Percentiles rank a stretch among this genome's conserved stretches.
Conservation (phyloP, 2,329 filamentous ascomycete genomes). For the Aureobasidium sp. region DNA sequence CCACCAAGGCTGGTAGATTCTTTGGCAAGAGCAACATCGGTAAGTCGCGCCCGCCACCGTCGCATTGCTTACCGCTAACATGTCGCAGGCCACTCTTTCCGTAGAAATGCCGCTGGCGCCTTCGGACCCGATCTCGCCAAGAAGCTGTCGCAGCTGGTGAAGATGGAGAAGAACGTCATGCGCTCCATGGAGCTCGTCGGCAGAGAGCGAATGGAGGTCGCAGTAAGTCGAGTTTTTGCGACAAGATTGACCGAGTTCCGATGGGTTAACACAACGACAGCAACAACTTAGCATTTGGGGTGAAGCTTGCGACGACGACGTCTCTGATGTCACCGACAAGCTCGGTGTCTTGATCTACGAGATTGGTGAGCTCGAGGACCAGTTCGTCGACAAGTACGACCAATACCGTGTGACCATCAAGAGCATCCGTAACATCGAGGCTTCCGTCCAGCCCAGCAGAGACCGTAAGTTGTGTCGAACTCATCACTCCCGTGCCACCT, state of each 20-base stretch:
- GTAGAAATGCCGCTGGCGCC: slow-evolving; percentile 65
- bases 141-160: slow-evolving; percentile 95
- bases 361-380: slow-evolving; percentile 95
- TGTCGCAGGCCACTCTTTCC: slow-evolving; percentile 55
- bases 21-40: slow-evolving; percentile 81
- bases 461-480: slow-evolving; percentile 58
- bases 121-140: slow-evolving; percentile 85
- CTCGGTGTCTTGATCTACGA: slow-evolving; percentile 96
- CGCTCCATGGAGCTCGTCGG: slow-evolving; percentile 92
- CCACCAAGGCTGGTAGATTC: slow-evolving; percentile 81
- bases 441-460: slow-evolving; percentile 93
- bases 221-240: slow-evolving; percentile 52
- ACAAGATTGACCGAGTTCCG: not conserved
- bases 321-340: slow-evolving; percentile 98
- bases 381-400: slow-evolving; percentile 97
- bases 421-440: slow-evolving; percentile 98
- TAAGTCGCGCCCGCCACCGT: slow-evolving; percentile 28
- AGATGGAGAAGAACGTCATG: slow-evolving; percentile 99
- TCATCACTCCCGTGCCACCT: not conserved
- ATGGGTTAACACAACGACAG: slow-evolving; percentile 38
- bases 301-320: slow-evolving; percentile 89
- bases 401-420: slow-evolving; percentile 99
- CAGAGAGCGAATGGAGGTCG: slow-evolving; percentile 95
- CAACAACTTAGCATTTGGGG: slow-evolving; percentile 99
- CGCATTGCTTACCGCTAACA: not conserved